Conservation (phyloP, 495 filamentous ascomycete genomes). For the Diplogelasinospora grovesii region DNA sequence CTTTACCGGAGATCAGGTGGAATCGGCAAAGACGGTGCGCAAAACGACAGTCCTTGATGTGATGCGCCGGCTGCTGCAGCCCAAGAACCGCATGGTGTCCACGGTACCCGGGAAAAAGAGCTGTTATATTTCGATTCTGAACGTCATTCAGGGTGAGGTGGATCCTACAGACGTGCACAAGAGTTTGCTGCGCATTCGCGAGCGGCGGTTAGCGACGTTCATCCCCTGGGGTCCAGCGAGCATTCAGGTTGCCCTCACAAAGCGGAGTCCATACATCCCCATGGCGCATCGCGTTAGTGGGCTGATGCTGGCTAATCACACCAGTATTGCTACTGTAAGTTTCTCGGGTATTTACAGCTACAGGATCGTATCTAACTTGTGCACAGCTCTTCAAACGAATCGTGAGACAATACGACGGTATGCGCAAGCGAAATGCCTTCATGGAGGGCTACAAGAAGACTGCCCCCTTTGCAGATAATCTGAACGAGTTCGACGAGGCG, state of each 20-base stretch:
- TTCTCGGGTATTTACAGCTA: too few relatives aligned
- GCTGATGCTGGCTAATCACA: conserved; percentile 97
- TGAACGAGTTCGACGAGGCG: conserved; percentile 95
- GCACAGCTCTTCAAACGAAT: conserved; percentile 80
- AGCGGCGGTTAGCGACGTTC: conserved; percentile 88
- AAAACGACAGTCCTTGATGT: conserved; percentile 98
- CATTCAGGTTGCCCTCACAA: conserved; percentile 94
- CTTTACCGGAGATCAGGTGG: conserved; percentile 90
- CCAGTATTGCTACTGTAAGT: conserved; percentile 80
- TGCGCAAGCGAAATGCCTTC: conserved; percentile 95
- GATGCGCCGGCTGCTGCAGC: conserved; percentile 90
- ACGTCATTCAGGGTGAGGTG: conserved; percentile 97
- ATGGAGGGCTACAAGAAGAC: conserved; percentile 93
- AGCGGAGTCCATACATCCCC: conserved; percentile 89
- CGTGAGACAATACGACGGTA: conserved; percentile 77
- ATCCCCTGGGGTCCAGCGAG: conserved; percentile 99
- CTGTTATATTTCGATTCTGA: conserved; percentile 97
- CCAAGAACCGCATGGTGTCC: conserved; percentile 98
- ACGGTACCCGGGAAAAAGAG: conserved; percentile 92
- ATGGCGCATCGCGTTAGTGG: conserved; percentile 90
- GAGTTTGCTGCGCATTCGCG: conserved; percentile 90
- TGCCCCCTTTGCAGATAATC: conserved; percentile 77
- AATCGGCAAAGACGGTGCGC: conserved; percentile 91
- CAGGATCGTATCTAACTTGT: background rate
- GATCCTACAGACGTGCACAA: conserved; percentile 98